Evolutionary conservation across 371 early-diverging fungal genomes (phyloP).

Genomic region (Batkoa obscura): DNA sequence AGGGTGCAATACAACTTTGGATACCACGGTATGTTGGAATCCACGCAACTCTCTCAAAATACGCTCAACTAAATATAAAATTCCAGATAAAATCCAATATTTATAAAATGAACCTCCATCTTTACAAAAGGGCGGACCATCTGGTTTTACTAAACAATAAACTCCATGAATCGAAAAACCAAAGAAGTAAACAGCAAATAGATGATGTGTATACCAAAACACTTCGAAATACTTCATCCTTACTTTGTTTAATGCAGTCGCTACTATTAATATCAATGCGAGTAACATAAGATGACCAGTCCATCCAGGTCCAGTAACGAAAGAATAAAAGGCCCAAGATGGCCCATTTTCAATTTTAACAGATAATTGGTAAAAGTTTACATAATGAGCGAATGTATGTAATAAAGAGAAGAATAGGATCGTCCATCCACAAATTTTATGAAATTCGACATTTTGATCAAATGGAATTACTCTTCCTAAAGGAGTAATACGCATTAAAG

Average conservation of each 20-base stretch:
- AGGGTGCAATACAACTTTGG: slow-evolving; percentile 42
- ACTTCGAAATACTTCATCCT: slow-evolving; percentile 47
- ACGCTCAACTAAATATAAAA: slow-evolving; percentile 48
- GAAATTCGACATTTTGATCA: slow-evolving; percentile 64
- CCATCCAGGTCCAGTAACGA: slow-evolving; percentile 47
- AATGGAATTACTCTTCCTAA: slow-evolving; percentile 53
- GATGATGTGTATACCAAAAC: slow-evolving; percentile 73
- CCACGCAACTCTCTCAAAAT: slow-evolving; percentile 50
- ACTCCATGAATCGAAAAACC: slow-evolving; percentile 63
- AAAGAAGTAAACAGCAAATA: slow-evolving; percentile 62
- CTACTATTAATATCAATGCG: slow-evolving; percentile 42
- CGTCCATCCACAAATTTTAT: slow-evolving; percentile 55
- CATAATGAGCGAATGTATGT: slow-evolving; percentile 49
- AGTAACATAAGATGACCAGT: slow-evolving; percentile 60
- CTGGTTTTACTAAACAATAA: slow-evolving; percentile 63
- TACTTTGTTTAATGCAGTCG: slow-evolving; percentile 36
- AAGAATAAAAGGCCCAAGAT: slow-evolving; percentile 16
- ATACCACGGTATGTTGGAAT: slow-evolving; percentile 35
- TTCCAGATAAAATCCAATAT: slow-evolving; percentile 46
- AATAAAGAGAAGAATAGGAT: slow-evolving; percentile 50
- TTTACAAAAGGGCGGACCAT: slow-evolving; percentile 35
- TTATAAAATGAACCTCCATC: slow-evolving; percentile 63
- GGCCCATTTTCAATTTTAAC: slow-evolving; percentile 8
- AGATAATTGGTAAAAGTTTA: slow-evolving; percentile 38
- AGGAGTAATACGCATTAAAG: slow-evolving; percentile 45